A percentile compares a stretch with the other conserved stretches of the same genome.
These are phyloP conservation scores for Sphaerobolus stellatus DNA, from an alignment of 1,284 basidiomycete species.

Conservation along the genomic window DNA sequence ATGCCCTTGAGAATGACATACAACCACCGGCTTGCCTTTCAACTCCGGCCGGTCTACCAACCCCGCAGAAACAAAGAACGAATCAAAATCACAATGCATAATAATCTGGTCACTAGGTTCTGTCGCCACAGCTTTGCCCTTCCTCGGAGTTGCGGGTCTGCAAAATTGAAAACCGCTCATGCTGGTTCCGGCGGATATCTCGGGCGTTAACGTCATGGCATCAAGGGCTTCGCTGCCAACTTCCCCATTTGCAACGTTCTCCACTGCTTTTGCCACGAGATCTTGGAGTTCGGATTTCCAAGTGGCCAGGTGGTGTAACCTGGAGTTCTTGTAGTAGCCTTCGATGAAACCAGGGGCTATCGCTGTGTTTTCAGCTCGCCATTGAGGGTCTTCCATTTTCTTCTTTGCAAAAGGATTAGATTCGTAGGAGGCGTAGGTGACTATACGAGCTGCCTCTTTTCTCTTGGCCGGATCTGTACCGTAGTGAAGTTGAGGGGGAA, in stretches of 20 bases:
- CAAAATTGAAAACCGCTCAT: slow-evolving; percentile 58
- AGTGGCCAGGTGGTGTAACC: slow-evolving; percentile 87
- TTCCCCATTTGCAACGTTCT: slow-evolving; percentile 53
- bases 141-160: slow-evolving; percentile 44
- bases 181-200: slow-evolving; percentile 35
- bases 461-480: slow-evolving; percentile 44
- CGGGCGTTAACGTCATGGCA: slow-evolving; percentile 4
- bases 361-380: slow-evolving; percentile 87
- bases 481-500: slow-evolving; percentile 35
- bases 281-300: slow-evolving; percentile 91
- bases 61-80: slow-evolving; percentile 95
- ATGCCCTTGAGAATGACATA: slow-evolving; percentile 85
- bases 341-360: slow-evolving; percentile 85
- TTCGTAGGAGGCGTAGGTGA: slow-evolving; percentile 60
- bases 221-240: slow-evolving; percentile 5
- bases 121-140: slow-evolving; percentile 42
- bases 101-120: slow-evolving; percentile 71
- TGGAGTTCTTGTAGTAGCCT: slow-evolving; percentile 87
- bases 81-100: slow-evolving; percentile 96
- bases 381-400: slow-evolving; percentile 77
- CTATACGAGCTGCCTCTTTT: slow-evolving; percentile 44
- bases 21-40: slow-evolving; percentile 85
- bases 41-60: slow-evolving; percentile 75
- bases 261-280: slow-evolving; percentile 79
- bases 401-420: slow-evolving; percentile 73